phyloP scores from a whole-genome alignment of 345 rosid genomes.

The Moricandia arvensis region DNA sequence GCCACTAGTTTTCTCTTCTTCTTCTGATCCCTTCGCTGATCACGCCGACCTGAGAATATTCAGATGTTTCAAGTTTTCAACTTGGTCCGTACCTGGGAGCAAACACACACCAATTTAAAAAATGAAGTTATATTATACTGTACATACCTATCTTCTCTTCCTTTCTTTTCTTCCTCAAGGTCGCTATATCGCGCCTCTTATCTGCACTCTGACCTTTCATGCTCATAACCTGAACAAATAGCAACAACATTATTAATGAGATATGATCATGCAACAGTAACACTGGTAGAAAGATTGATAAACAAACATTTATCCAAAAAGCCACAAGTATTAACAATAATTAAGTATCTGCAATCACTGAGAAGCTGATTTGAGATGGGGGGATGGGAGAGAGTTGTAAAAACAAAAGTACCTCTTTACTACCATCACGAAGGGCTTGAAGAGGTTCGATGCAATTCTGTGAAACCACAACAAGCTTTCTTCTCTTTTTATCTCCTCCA shows the following conservation, averaged over 20 bases:
- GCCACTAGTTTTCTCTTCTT: slow-evolving; percentile 38
- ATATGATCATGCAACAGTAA: neutral
- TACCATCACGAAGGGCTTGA: slow-evolving; percentile 72
- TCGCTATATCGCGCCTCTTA: slow-evolving; percentile 51
- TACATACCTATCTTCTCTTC: slow-evolving; percentile 82
- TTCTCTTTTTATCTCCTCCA: slow-evolving; percentile 47
- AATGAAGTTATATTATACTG: neutral
- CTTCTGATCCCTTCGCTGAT: slow-evolving; percentile 73
- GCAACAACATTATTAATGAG: neutral
- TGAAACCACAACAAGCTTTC: slow-evolving; percentile 73
- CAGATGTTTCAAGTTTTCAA: neutral
- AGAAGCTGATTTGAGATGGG: neutral
- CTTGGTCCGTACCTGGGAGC: neutral
- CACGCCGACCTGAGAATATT: slow-evolving; percentile 58
- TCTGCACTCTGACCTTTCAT: slow-evolving; percentile 53
- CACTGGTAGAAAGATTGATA: neutral
- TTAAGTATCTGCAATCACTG: neutral
- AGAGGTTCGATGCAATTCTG: slow-evolving; percentile 94
- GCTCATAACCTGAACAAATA: slow-evolving; percentile 51
- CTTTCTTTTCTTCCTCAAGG: slow-evolving; percentile 61
- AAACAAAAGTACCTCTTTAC: slow-evolving; percentile 56
- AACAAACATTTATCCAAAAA: slow-evolving; percentile 2
- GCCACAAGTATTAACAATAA: neutral
- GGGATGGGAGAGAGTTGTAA: neutral
- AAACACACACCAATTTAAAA: neutral